Percentiles rank a stretch among this genome's conserved stretches.
These are phyloP conservation scores for Ogataea methylovora DNA, from an alignment of 805 yeast species.

Conservation along the genomic window DNA sequence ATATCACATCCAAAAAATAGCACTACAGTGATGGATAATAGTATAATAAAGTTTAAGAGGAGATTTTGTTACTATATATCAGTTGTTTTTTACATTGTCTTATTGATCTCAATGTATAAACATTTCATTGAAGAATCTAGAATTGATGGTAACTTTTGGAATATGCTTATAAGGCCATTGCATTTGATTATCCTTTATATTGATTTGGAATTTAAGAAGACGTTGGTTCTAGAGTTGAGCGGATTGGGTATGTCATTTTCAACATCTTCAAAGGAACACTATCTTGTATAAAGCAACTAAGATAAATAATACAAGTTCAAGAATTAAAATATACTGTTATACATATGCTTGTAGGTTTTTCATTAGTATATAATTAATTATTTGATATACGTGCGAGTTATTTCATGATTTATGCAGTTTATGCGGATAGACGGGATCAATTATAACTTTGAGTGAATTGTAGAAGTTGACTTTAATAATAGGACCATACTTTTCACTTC, in stretches of 20 bases:
- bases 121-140: background rate
- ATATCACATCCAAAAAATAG: background rate
- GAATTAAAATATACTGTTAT: background rate
- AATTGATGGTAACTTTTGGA: conserved; percentile 1
- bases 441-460: conserved; percentile 29
- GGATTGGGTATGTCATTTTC: conserved; percentile 4
- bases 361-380: no score
- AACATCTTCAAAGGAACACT: background rate
- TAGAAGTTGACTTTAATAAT: conserved; percentile 27
- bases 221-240: conserved; percentile 5
- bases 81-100: conserved; percentile 4
- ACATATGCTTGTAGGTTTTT: no score
- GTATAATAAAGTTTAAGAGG: conserved; percentile 10
- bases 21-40: background rate
- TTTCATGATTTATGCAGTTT: conserved; percentile 5
- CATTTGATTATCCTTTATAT: conserved; percentile 8
- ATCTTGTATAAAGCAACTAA: background rate
- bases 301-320: background rate
- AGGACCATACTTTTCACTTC: conserved; percentile 27
- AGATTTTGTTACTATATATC: conserved; percentile 6
- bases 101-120: conserved; percentile 12
- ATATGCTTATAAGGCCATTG: background rate
- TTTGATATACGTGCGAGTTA: background rate
- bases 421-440: conserved; percentile 31
- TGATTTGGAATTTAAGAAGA: conserved; percentile 15